phyloP scores from a whole-genome alignment of 305 asterid species.

The Withania somnifera region DNA sequence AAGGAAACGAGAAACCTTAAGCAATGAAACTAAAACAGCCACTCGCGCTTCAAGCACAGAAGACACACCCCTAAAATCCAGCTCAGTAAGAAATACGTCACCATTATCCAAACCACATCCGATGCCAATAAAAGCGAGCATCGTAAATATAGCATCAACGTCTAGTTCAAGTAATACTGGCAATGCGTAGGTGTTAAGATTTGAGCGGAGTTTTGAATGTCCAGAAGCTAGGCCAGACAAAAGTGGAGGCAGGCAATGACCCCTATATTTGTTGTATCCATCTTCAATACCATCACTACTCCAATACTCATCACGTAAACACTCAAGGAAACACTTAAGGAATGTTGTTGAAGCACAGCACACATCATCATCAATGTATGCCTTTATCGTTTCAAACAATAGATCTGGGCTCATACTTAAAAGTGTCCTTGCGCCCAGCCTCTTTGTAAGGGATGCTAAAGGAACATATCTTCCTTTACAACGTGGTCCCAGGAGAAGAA shows the following conservation, averaged over 20 bases:
- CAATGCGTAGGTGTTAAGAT: conserved; percentile 86
- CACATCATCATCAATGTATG: conserved; percentile 81
- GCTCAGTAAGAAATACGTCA: conserved; percentile 32
- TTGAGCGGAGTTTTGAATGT: conserved; percentile 64
- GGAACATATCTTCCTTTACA: conserved; percentile 95
- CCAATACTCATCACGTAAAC: conserved; percentile 87
- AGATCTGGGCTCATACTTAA: conserved; percentile 59
- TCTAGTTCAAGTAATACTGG: conserved; percentile 81
- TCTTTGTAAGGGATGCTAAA: conserved; percentile 71
- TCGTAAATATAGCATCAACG: conserved; percentile 65
- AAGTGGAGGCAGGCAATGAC: conserved; percentile 66
- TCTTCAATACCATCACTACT: conserved; percentile 60
- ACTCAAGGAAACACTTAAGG: conserved; percentile 77
- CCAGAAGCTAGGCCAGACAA: conserved; percentile 79
- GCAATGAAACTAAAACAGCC: conserved; percentile 76
- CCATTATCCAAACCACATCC: conserved; percentile 31
- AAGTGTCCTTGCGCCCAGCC: conserved; percentile 74
- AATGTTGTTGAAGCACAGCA: conserved; percentile 90
- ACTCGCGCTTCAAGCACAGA: conserved; percentile 58
- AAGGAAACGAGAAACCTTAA: conserved; percentile 80
- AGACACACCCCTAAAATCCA: conserved; percentile 23
- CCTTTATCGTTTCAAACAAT: conserved; percentile 57
- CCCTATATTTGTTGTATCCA: conserved; percentile 68
- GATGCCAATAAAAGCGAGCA: conserved; percentile 70
- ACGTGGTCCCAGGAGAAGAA: conserved; percentile 77